Conservation (phyloP, 768 basidiomycete genomes). For the Hydnomerulius pinastri region DNA sequence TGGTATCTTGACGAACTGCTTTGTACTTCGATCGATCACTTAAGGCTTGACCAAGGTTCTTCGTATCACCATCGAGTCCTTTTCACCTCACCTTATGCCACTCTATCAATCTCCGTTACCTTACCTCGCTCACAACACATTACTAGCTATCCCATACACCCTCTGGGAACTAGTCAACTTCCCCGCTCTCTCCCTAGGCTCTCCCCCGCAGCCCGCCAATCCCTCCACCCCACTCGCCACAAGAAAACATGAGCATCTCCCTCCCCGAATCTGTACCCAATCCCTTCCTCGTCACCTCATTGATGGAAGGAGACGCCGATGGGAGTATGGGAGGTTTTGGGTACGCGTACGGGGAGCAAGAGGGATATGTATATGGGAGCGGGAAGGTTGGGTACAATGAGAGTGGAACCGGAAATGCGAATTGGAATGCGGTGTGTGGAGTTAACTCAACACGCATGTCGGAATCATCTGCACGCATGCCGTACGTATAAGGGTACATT, state of each 20-base stretch:
- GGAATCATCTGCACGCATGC: conserved; percentile 97
- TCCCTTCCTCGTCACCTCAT: conserved; percentile 54
- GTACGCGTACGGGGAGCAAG: conserved; percentile 3
- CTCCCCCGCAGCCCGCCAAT: conserved; percentile 65
- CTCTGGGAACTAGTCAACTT: conserved; percentile 95
- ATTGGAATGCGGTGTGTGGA: conserved; percentile 71
- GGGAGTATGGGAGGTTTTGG: conserved; percentile 13
- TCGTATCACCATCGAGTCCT: too few species aligned
- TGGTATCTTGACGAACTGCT: too few species aligned
- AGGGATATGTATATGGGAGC: conserved; percentile 1
- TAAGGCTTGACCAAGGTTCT: too few species aligned
- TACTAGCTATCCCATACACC: too few species aligned
- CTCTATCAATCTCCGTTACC: too few species aligned
- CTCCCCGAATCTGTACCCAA: conserved; percentile 82
- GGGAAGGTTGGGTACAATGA: conserved; percentile 6
- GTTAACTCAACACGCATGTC: conserved; percentile 93
- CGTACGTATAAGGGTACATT: too few species aligned
- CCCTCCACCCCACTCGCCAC: conserved; percentile 54
- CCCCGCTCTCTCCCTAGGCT: conserved; percentile 76
- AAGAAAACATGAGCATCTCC: conserved; percentile 29
- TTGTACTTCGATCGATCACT: too few species aligned
- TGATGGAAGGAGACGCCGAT: conserved; percentile 34
- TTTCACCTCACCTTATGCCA: too few species aligned
- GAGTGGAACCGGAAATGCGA: conserved; percentile 21
- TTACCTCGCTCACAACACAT: too few species aligned